Base-by-base conservation (phyloP, 2,329 filamentous ascomycete genomes). In the Myriosclerotinia curreyana region DNA sequence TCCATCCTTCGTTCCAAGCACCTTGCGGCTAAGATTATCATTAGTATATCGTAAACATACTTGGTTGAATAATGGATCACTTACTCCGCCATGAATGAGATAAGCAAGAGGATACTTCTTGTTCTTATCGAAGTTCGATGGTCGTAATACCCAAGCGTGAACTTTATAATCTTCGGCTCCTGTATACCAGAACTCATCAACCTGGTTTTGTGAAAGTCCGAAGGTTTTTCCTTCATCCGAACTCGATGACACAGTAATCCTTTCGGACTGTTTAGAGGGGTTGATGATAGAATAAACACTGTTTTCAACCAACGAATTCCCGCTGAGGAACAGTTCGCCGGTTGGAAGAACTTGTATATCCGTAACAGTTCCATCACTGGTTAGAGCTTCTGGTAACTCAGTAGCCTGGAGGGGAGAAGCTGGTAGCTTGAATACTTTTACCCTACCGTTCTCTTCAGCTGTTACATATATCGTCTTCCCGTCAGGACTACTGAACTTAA, bases 31-130 rank as follows among this genome's bases (percentile, higher is more conserved):
- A 55, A 58, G 6, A 38, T 22, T 31, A 53, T 22, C 9, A 40
- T 53, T 40, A 61, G 25, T 20, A 44, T 12, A 31, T 20, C 15
- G 28, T 42, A 34, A 36, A 9, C 9, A 22, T 2, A 11, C 14
- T 25, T 55, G 25, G n/a, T 34, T 5, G 42, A 5, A 28, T 5
- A 20, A 12, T 20, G 5, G 7, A 36, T 36, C 31, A 31, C 70
- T 68, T 69, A 73, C 71, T 0, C 92, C 92, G 62, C 92, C 92
- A 72, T 96, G 92, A 67, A 96, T 90, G 50, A 93, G 78, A 73
- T 92, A 88, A 2, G 89, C 85, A 5, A 96, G 80, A 0, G 92
- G 92, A 71, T 94, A 96, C 68, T 85, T 92, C 75, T 91, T 88
- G 22, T 76, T 66, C 11, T 82, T 76, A 71, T 90, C 82, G 73